A percentile compares a stretch with the other conserved stretches of the same genome.
These are phyloP conservation scores for Blepharisma japonicum DNA, from an alignment of 73 alveolate species.

Conservation along the genomic window DNA sequence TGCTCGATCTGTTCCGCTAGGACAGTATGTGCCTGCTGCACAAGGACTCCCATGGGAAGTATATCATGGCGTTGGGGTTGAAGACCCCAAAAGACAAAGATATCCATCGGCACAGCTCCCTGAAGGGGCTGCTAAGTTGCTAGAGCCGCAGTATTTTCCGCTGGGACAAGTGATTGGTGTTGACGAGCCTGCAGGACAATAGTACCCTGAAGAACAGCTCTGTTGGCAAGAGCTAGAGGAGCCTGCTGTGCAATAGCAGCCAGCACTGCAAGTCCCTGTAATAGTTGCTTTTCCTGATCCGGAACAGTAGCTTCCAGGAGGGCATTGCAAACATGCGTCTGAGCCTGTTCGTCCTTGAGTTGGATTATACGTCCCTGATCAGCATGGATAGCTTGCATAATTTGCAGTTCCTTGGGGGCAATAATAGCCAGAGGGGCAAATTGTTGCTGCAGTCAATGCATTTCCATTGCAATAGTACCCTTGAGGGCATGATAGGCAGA, in stretches of 20 bases:
- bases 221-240: slow-evolving; percentile 46
- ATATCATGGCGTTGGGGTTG: neutral
- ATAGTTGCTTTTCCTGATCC: neutral
- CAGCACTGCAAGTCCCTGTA: slow-evolving; percentile 42
- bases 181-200: slow-evolving; percentile 57
- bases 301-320: neutral
- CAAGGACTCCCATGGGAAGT: slow-evolving; percentile 73
- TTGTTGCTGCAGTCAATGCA: slow-evolving; percentile 41
- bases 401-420: slow-evolving; percentile 41
- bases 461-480: slow-evolving; percentile 57
- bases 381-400: neutral
- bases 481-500: too few species aligned
- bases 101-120: neutral
- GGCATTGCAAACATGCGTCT: too few species aligned
- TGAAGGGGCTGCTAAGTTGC: neutral
- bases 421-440: slow-evolving; percentile 66
- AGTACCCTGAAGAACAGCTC: slow-evolving; percentile 56
- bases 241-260: slow-evolving; percentile 42
- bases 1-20: slow-evolving; percentile 57
- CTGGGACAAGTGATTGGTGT: slow-evolving; percentile 52
- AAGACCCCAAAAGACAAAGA: neutral
- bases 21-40: slow-evolving; percentile 70
- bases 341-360: slow-evolving; percentile 31
- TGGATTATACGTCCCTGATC: slow-evolving; percentile 30
- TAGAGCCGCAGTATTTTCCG: slow-evolving; percentile 40